A percentile compares a stretch with the other conserved stretches of the same genome.
phyloP scores from a whole-genome alignment of 139 green algal genomes.

The Tetraselmis chui region DNA sequence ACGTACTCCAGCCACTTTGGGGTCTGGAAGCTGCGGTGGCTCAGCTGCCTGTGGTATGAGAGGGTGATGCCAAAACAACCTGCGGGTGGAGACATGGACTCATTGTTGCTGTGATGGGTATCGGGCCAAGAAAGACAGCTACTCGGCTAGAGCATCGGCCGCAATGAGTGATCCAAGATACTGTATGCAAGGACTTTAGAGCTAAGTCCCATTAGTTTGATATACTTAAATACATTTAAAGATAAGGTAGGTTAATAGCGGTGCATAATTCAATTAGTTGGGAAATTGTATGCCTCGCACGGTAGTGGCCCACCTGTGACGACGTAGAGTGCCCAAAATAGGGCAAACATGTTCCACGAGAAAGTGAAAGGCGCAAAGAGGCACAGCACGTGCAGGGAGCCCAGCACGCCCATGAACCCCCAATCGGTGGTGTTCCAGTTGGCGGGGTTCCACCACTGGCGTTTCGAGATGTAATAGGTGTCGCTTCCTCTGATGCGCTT shows the following conservation, averaged over 20 bases:
- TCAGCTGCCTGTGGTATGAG: constrained; percentile 86
- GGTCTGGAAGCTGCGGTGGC: constrained; percentile 80
- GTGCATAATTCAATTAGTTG: too few species aligned
- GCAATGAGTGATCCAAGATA: too few species aligned
- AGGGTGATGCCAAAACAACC: constrained; percentile 63
- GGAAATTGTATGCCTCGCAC: too few species aligned
- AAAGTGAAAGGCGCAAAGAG: constrained; percentile 73
- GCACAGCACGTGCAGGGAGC: constrained; percentile 63
- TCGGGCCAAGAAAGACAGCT: too few species aligned
- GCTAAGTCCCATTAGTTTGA: too few species aligned
- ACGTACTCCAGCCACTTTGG: constrained; percentile 99
- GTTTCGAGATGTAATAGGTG: constrained; percentile 46
- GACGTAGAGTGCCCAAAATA: constrained; percentile 84
- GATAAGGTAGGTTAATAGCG: too few species aligned
- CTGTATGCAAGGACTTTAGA: too few species aligned
- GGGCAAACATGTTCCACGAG: constrained; percentile 65
- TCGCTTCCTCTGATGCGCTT: constrained; percentile 53
- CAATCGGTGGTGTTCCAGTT: constrained; percentile 64
- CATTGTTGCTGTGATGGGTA: background rate
- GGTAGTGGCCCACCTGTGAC: constrained; percentile 55
- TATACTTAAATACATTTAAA: too few species aligned
- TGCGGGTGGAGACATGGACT: background rate
- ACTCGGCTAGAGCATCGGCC: too few species aligned
- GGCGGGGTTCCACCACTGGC: constrained; percentile 40
- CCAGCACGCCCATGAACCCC: constrained; percentile 68